Percentiles rank a stretch among this genome's conserved stretches.
Conservation (phyloP, 1,284 basidiomycete species). For the Exobasidium rhododendri region DNA sequence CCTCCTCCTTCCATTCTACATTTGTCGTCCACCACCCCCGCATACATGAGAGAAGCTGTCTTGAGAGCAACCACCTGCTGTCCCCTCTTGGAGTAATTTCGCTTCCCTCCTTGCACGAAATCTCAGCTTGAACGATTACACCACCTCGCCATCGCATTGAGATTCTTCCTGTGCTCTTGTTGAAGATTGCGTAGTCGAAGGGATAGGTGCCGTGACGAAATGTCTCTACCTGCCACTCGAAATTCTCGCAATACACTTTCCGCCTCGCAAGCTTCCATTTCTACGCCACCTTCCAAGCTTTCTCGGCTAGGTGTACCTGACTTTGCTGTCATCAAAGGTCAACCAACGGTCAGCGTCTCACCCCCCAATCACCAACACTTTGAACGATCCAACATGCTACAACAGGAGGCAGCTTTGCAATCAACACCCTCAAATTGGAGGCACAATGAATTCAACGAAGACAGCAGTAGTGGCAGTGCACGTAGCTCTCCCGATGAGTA, state of each 20-base stretch:
- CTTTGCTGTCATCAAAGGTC: background rate
- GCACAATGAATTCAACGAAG: background rate
- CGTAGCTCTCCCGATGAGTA: conserved; percentile 13
- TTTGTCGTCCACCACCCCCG: too few relatives aligned
- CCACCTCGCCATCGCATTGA: too few relatives aligned
- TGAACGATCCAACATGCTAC: background rate
- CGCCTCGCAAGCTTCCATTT: background rate
- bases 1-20: too few relatives aligned
- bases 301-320: background rate
- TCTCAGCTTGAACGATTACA: too few relatives aligned
- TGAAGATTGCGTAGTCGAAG: too few relatives aligned
- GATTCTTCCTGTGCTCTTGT: too few relatives aligned
- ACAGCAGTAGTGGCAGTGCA: background rate
- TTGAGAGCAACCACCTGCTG: too few relatives aligned
- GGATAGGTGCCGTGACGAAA: background rate
- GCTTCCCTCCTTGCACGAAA: too few relatives aligned
- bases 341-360: conserved; percentile 4
- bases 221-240: background rate
- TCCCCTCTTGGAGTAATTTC: too few relatives aligned
- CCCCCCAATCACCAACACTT: conserved; percentile 3
- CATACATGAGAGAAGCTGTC: too few relatives aligned
- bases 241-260: background rate
- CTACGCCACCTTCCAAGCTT: background rate
- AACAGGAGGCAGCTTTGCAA: background rate
- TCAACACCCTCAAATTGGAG: background rate